phyloP scores from a whole-genome alignment of 768 basidiomycete species.

The Calvatia gigantea region DNA sequence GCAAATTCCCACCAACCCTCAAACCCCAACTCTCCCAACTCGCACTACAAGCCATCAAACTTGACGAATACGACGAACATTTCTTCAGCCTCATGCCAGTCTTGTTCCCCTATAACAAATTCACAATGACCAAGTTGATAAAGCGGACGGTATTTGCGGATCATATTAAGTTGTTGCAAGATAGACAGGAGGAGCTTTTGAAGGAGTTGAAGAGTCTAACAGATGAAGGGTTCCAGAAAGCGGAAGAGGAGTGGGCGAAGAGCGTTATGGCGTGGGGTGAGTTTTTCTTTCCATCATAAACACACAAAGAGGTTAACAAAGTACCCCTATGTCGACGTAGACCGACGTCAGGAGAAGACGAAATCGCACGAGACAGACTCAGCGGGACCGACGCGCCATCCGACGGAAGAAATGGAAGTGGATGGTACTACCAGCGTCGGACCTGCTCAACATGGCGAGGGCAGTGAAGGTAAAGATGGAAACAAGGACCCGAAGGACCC shows the following conservation, averaged over 20 bases:
- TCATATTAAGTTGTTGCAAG: conserved; percentile 62
- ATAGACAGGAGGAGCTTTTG: conserved; percentile 68
- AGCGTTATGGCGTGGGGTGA: conserved; percentile 66
- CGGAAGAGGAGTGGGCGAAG: conserved; percentile 76
- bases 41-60: conserved; percentile 72
- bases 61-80: conserved; percentile 89
- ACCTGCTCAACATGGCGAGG: conserved; percentile 17
- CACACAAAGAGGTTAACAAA: conserved; percentile 28
- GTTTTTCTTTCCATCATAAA: conserved; percentile 16
- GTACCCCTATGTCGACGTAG: background rate
- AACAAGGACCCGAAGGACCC: conserved; percentile 30
- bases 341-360: conserved; percentile 4
- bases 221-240: conserved; percentile 61
- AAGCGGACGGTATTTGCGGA: conserved; percentile 83
- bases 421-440: conserved; percentile 12
- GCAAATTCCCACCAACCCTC: conserved; percentile 83
- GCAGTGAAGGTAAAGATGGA: conserved; percentile 22
- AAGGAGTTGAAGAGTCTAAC: conserved; percentile 59
- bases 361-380: conserved; percentile 23
- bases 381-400: conserved; percentile 37
- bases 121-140: conserved; percentile 93
- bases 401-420: conserved; percentile 38
- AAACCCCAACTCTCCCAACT: conserved; percentile 70
- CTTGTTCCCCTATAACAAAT: conserved; percentile 93
- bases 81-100: conserved; percentile 88